Evolutionary conservation across 1,284 basidiomycete genomes (phyloP).

Genomic region (Blastosporella zonata): DNA sequence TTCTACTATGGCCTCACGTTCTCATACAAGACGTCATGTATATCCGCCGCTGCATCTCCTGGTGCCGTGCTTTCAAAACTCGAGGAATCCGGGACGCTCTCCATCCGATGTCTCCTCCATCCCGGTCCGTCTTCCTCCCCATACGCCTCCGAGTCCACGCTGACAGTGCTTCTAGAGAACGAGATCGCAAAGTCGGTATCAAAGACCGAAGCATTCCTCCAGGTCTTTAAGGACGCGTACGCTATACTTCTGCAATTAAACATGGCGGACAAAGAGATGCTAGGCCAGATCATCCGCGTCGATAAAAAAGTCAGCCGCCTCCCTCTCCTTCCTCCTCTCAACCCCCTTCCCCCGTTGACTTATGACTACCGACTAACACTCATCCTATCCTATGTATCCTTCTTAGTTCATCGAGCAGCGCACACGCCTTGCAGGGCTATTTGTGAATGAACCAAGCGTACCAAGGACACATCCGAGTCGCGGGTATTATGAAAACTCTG

Average conservation of each 20-base stretch:
- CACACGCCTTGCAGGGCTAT: not conserved
- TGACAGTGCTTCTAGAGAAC: slow-evolving; percentile 27
- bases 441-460: not conserved
- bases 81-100: slow-evolving; percentile 36
- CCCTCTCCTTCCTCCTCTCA: not conserved
- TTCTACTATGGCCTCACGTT: slow-evolving; percentile 44
- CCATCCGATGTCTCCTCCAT: slow-evolving; percentile 42
- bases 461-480: not conserved
- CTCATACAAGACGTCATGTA: slow-evolving; percentile 39
- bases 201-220: slow-evolving; percentile 31
- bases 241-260: slow-evolving; percentile 21
- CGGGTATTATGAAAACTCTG: not conserved
- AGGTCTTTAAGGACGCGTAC: slow-evolving; percentile 35
- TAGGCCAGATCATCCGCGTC: slow-evolving; percentile 25
- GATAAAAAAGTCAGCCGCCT: slow-evolving; percentile 21
- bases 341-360: not conserved
- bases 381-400: too few species aligned
- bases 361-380: too few species aligned
- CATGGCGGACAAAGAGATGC: slow-evolving; percentile 18
- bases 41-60: slow-evolving; percentile 31
- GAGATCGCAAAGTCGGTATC: slow-evolving; percentile 38
- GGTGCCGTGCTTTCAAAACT: slow-evolving; percentile 34
- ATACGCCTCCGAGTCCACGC: not conserved
- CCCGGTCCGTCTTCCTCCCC: slow-evolving; percentile 25
- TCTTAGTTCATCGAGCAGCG: slow-evolving; percentile 12